phyloP scores from a whole-genome alignment of 108 stramenopile genomes.

The Cyclostephanos invisitatus region DNA sequence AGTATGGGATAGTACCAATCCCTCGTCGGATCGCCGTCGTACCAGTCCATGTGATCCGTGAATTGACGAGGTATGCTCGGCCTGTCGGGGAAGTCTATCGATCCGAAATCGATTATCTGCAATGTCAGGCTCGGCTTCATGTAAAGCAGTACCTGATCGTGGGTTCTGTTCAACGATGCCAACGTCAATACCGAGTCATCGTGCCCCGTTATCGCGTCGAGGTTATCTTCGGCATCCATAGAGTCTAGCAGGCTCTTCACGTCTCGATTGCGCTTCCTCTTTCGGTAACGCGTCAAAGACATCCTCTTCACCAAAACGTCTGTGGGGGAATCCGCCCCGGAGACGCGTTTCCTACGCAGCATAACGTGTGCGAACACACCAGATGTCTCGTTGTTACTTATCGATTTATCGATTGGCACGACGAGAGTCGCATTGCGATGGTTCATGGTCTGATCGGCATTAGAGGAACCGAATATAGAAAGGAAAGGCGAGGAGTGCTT shows the following conservation, averaged over 20 bases:
- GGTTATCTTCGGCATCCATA: neutral
- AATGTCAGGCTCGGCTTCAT: conserved; percentile 54
- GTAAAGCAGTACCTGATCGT: conserved; percentile 56
- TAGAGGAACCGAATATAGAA: neutral
- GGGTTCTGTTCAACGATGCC: conserved; percentile 50
- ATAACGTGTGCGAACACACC: conserved; percentile 52
- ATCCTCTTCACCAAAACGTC: conserved; percentile 50
- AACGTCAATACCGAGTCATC: conserved; percentile 37
- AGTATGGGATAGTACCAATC: conserved; percentile 62
- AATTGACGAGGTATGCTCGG: conserved; percentile 44
- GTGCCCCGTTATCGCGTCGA: neutral
- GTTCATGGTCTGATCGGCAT: conserved; percentile 43
- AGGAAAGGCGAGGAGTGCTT: neutral
- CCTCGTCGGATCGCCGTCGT: conserved; percentile 12
- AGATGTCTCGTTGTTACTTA: conserved; percentile 49
- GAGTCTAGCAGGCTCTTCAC: conserved; percentile 48
- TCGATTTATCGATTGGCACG: conserved; percentile 22
- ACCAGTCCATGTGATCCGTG: conserved; percentile 54
- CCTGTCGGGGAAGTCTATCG: conserved; percentile 34
- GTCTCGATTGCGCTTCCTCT: conserved; percentile 51
- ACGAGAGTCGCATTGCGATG: conserved; percentile 36
- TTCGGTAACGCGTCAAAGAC: conserved; percentile 41
- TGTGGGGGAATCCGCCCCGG: conserved; percentile 1
- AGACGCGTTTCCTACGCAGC: conserved; percentile 28
- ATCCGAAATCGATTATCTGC: conserved; percentile 50